Evolutionary conservation across 805 yeast species (phyloP).

Genomic region (Kazachstania kunashirensis): DNA sequence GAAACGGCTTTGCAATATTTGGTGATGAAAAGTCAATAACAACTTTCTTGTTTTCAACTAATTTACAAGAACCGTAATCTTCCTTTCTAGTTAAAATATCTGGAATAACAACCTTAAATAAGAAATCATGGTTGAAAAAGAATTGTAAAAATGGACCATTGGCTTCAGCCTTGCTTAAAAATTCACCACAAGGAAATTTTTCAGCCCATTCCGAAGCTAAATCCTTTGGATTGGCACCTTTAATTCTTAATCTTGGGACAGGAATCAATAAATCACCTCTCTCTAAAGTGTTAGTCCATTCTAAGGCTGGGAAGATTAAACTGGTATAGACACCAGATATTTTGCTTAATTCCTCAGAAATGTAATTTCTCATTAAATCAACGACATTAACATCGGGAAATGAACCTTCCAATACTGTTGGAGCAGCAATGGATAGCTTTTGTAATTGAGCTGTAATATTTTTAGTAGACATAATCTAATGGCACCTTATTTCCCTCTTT

Average conservation of each 20-base stretch:
- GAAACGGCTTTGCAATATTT: slow-evolving; percentile 98
- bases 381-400: slow-evolving; percentile 72
- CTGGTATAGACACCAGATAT: slow-evolving; percentile 62
- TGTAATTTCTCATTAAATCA: slow-evolving; percentile 84
- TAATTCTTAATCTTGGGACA: slow-evolving; percentile 80
- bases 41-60: slow-evolving; percentile 63
- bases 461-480: slow-evolving; percentile 7
- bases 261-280: slow-evolving; percentile 92
- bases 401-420: slow-evolving; percentile 45
- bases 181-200: slow-evolving; percentile 64
- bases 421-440: slow-evolving; percentile 33
- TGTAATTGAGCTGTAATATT: slow-evolving; percentile 25
- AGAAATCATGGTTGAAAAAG: slow-evolving; percentile 57
- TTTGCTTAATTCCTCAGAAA: slow-evolving; percentile 64
- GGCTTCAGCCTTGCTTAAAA: slow-evolving; percentile 59
- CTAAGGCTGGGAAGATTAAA: slow-evolving; percentile 75
- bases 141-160: slow-evolving; percentile 91
- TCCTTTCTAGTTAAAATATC: slow-evolving; percentile 53
- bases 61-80: slow-evolving; percentile 61
- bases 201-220: slow-evolving; percentile 70
- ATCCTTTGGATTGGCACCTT: slow-evolving; percentile 69
- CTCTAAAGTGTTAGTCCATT: slow-evolving; percentile 75
- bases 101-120: slow-evolving; percentile 59
- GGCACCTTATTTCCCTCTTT: too few species aligned
- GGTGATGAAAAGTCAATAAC: slow-evolving; percentile 93